These are phyloP conservation scores for Kwoniella sp. DNA, from an alignment of 768 basidiomycete species.

Conservation along the genomic window DNA sequence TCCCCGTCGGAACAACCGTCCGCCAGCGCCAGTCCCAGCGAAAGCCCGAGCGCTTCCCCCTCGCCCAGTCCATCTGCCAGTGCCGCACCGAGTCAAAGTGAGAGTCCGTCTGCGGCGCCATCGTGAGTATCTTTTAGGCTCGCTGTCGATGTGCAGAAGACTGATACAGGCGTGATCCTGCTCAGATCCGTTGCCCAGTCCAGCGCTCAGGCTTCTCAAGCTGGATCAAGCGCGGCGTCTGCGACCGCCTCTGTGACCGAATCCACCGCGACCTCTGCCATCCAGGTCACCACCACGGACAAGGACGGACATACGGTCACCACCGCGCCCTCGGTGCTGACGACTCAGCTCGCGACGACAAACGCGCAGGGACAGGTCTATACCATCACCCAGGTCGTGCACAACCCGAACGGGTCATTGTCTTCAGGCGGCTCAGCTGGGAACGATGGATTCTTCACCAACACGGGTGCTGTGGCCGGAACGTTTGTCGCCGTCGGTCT, in stretches of 20 bases:
- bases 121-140: constrained; percentile 1
- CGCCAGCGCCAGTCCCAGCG: constrained; percentile 8
- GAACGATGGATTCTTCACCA: constrained; percentile 61
- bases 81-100: constrained; percentile 4
- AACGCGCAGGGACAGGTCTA: constrained; percentile 41
- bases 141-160: too few relatives aligned
- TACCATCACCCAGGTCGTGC: constrained; percentile 48
- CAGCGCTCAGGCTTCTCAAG: background rate
- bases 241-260: constrained; percentile 10
- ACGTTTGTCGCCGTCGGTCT: constrained; percentile 72
- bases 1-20: too few relatives aligned
- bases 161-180: background rate
- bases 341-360: constrained; percentile 33
- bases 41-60: constrained; percentile 4
- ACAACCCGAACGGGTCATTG: constrained; percentile 34
- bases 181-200: background rate
- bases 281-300: constrained; percentile 44
- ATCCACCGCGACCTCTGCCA: constrained; percentile 30
- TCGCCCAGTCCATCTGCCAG: constrained; percentile 11
- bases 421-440: constrained; percentile 15
- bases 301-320: constrained; percentile 32
- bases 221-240: constrained; percentile 1
- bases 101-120: constrained; percentile 3
- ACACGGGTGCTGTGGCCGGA: constrained; percentile 66
- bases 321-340: constrained; percentile 41